A percentile compares a stretch with the other conserved stretches of the same genome.
phyloP scores from a whole-genome alignment of 192 early-diverging fungal genomes.

The Chytriomyces sp. region DNA sequence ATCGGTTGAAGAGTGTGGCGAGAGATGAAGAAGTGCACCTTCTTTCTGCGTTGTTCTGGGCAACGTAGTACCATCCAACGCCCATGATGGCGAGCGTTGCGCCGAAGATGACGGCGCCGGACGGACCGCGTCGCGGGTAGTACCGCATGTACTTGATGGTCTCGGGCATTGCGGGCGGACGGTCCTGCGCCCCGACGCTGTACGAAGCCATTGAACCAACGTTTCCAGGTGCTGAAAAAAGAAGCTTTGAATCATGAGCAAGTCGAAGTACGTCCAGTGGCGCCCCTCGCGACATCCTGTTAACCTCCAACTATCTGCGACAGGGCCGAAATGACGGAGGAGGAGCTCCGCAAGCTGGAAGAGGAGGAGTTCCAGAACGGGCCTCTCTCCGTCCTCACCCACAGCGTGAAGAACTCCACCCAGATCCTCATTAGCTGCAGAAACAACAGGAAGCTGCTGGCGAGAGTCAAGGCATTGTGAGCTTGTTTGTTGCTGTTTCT shows the following conservation, averaged over 20 bases:
- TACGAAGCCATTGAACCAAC: neutral
- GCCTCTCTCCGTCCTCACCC: constrained; percentile 89
- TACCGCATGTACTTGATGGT: constrained; percentile 87
- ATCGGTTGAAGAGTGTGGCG: neutral
- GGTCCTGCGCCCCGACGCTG: constrained; percentile 58
- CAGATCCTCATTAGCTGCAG: constrained; percentile 94
- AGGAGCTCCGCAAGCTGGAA: constrained; percentile 87
- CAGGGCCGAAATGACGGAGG: constrained; percentile 73
- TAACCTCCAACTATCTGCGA: neutral
- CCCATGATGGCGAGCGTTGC: constrained; percentile 74
- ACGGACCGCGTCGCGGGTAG: constrained; percentile 87
- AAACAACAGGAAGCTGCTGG: constrained; percentile 98
- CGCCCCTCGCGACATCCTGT: neutral
- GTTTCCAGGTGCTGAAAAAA: neutral
- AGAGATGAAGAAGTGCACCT: constrained; percentile 44
- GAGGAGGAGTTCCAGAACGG: constrained; percentile 96
- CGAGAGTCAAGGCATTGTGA: constrained; percentile 94
- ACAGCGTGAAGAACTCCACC: constrained; percentile 91
- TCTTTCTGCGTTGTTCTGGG: constrained; percentile 67
- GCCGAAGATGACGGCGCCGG: constrained; percentile 79
- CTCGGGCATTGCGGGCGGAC: constrained; percentile 73
- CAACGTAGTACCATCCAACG: constrained; percentile 79
- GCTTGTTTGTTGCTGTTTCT: constrained; percentile 2
- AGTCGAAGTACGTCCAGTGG: neutral
- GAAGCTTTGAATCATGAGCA: neutral